Conservation (phyloP, 257 asterid genomes). For the Echium plantagineum region DNA sequence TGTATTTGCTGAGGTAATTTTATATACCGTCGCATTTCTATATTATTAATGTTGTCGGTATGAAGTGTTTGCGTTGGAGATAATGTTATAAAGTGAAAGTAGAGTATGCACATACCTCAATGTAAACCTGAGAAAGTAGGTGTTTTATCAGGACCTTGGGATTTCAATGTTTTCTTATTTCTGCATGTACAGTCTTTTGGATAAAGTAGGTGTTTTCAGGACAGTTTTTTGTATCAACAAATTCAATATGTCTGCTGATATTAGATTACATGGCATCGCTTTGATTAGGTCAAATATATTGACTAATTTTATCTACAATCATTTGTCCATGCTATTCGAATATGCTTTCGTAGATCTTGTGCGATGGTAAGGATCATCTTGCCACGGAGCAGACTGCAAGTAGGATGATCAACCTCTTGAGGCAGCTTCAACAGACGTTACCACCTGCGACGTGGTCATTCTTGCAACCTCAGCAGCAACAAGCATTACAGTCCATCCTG, state of each 20-base stretch:
- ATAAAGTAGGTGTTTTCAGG: neutral
- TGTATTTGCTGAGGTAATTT: conserved; percentile 90
- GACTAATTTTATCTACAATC: neutral
- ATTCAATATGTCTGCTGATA: neutral
- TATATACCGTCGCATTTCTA: neutral
- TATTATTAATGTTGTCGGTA: neutral
- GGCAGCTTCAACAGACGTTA: conserved; percentile 82
- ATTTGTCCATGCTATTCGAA: neutral
- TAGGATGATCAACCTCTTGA: conserved; percentile 68
- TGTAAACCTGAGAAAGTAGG: neutral
- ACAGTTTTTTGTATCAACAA: neutral
- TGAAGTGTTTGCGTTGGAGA: neutral
- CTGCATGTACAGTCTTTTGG: neutral
- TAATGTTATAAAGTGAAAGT: neutral
- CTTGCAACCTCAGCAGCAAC: conserved; percentile 84
- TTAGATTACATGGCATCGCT: neutral
- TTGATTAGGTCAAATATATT: neutral
- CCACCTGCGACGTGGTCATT: conserved; percentile 76
- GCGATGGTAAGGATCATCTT: conserved; percentile 83
- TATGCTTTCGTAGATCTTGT: conserved; percentile 42
- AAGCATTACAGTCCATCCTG: conserved; percentile 64
- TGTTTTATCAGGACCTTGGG: neutral
- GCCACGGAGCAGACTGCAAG: conserved; percentile 74
- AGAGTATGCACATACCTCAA: neutral
- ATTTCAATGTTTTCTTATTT: neutral